Evolutionary conservation across 805 yeast genomes (phyloP), one percentile per base, ranked within the genome.

Genomic region (Maudiozyma pseudohumilis): DNA sequence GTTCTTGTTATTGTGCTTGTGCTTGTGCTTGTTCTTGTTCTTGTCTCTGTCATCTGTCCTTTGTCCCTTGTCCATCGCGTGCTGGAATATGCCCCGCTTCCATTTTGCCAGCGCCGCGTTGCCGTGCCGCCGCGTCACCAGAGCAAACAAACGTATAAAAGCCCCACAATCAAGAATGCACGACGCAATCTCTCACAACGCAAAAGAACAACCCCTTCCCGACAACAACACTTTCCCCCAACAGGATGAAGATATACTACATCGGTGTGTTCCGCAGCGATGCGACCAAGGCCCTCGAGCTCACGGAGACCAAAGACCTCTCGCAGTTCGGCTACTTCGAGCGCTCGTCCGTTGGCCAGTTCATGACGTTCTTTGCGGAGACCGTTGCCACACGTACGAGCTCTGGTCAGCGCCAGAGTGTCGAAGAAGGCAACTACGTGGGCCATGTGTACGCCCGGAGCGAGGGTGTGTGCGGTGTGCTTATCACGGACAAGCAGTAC

Each of bases 401-500:
- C 29, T 69, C 89, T 1, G 95, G 96, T 34, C 89, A 86, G 64
- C 78, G 97, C 64, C 98, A 92, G 61, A 74, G 86, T 58, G 83
- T 92, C 37, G 96, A 92, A 59, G 96, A 92, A 61, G 88, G 87
- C 39, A 70, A 72, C 63, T 89, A 92, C 60, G 71, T 85, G 8
- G 96, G 95, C 6, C 97, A 92, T 60, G 89, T 87, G 0, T 92
- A 81, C 61, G 78, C 88, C 22, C 74, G 97, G 49, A 63, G 81
- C 18, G 97, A 92, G 60, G 97, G 96, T 3, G 56, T 89, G 25
- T 82, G 94, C 17, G 95, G 95, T 45, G 95, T 92, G 24, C 64
- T 92, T 43, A 83, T 92, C 59, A 76, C 95, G 32, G 98, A 92
- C 60, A 83, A 84, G 60, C 96, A 89, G 49, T 92, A 92, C 62